A percentile compares a stretch with the other conserved stretches of the same genome.
These are phyloP conservation scores for Zymoseptoria crescenta DNA, from an alignment of 2,329 filamentous ascomycete species.

Conservation along the genomic window DNA sequence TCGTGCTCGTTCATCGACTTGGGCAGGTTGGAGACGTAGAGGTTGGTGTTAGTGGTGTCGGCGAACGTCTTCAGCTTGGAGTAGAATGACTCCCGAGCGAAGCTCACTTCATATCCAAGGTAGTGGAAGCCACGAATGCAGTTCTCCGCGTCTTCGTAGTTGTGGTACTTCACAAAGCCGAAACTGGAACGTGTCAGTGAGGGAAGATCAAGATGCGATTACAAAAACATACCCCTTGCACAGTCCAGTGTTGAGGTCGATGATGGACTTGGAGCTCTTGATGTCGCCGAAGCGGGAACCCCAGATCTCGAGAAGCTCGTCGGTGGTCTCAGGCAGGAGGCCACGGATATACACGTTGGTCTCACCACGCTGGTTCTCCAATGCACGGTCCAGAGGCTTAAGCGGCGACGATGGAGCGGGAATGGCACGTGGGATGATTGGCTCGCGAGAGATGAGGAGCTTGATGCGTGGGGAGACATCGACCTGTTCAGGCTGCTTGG, in stretches of 20 bases:
- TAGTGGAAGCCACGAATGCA: slow-evolving; percentile 94
- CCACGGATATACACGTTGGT: slow-evolving; percentile 98
- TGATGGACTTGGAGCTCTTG: slow-evolving; percentile 96
- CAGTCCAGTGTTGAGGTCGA: slow-evolving; percentile 82
- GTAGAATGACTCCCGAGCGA: slow-evolving; percentile 98
- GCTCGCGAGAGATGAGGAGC: slow-evolving; percentile 55
- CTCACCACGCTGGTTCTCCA: slow-evolving; percentile 90
- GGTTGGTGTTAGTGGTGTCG: slow-evolving; percentile 81
- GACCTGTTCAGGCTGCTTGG: slow-evolving; percentile 31
- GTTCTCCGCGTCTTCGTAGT: slow-evolving; percentile 80
- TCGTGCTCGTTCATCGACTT: slow-evolving; percentile 85
- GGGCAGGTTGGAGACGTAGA: slow-evolving; percentile 96
- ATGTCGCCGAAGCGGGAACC: slow-evolving; percentile 85
- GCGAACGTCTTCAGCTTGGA: slow-evolving; percentile 90
- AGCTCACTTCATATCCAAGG: slow-evolving; percentile 93
- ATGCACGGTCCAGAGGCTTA: slow-evolving; percentile 85
- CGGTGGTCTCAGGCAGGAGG: slow-evolving; percentile 88
- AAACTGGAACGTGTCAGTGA: slow-evolving; percentile 55
- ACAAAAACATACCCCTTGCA: slow-evolving; percentile 75
- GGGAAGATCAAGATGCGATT: slow-evolving; percentile 4
- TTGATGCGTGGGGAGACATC: slow-evolving; percentile 40
- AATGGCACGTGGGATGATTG: slow-evolving; percentile 76
- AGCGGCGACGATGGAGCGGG: slow-evolving; percentile 79
- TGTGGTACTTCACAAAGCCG: slow-evolving; percentile 92
- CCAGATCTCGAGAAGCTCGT: slow-evolving; percentile 76